A percentile compares a stretch with the other conserved stretches of the same genome.
These are phyloP conservation scores for Polytolypa hystricis DNA, from an alignment of 2,329 filamentous ascomycete species.

Conservation along the genomic window DNA sequence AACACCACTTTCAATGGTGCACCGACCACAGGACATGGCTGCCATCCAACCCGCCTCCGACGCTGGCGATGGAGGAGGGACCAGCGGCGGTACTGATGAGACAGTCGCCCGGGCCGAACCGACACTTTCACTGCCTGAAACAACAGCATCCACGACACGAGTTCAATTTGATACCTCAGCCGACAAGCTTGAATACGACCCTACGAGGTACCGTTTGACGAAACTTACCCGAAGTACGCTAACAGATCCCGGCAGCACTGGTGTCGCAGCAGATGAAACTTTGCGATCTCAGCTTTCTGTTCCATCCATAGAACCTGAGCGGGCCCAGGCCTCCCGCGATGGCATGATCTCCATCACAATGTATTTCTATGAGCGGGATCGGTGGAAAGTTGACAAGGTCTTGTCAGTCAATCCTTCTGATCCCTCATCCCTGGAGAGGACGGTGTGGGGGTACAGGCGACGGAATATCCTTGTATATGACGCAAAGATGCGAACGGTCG, in stretches of 20 bases:
- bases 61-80: too few relatives aligned
- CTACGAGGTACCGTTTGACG: neutral
- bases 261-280: too few relatives aligned
- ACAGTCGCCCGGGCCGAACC: too few relatives aligned
- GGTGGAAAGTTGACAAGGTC: neutral
- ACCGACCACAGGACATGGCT: too few relatives aligned
- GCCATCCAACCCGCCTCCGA: too few relatives aligned
- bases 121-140: neutral
- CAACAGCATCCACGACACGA: neutral
- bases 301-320: neutral
- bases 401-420: neutral
- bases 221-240: neutral
- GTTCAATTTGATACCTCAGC: too few relatives aligned
- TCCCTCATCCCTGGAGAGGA: neutral
- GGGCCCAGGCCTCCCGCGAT: neutral
- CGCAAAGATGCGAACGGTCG: neutral
- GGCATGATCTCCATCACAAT: neutral
- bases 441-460: slow-evolving; percentile 2
- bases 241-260: neutral
- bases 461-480: slow-evolving; percentile 4
- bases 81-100: too few relatives aligned
- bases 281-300: neutral
- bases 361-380: neutral
- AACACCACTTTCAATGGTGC: too few relatives aligned
- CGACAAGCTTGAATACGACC: neutral